Evolutionary conservation across 495 filamentous ascomycete genomes (phyloP).

Genomic region (Trichodelitschia bisporula): DNA sequence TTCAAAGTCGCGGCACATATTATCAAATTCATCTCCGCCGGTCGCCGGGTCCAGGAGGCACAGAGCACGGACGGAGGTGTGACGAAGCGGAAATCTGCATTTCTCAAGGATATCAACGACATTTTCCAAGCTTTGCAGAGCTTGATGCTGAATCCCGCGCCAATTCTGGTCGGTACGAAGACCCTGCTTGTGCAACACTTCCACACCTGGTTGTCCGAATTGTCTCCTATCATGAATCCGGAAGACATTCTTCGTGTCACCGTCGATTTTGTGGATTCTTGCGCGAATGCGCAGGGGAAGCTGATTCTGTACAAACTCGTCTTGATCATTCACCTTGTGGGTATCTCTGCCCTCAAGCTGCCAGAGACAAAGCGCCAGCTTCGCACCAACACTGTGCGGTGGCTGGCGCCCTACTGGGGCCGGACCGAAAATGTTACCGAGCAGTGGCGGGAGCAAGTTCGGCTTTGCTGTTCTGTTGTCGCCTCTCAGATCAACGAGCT

Average conservation of each 20-base stretch:
- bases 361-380: constrained; percentile 48
- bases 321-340: constrained; percentile 71
- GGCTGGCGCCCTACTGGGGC: constrained; percentile 92
- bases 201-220: constrained; percentile 83
- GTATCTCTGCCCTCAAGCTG: constrained; percentile 50
- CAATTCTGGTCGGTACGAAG: constrained; percentile 75
- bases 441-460: constrained; percentile 82
- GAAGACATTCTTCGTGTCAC: constrained; percentile 81
- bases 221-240: constrained; percentile 45
- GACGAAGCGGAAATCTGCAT: constrained; percentile 46
- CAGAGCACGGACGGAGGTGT: constrained; percentile 83
- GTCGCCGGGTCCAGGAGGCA: constrained; percentile 59
- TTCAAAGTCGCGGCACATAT: constrained; percentile 89
- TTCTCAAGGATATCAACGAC: constrained; percentile 57
- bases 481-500: constrained; percentile 57
- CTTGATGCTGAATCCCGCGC: constrained; percentile 67
- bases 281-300: constrained; percentile 69
- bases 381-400: constrained; percentile 60
- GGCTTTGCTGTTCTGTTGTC: constrained; percentile 74
- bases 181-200: constrained; percentile 92
- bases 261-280: constrained; percentile 82
- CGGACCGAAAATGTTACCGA: constrained; percentile 42
- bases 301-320: constrained; percentile 84
- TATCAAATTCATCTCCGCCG: constrained; percentile 84
- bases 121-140: constrained; percentile 78